These are phyloP conservation scores for Calonectria fujianensis DNA, from an alignment of 2,329 filamentous ascomycete species.

Conservation along the genomic window DNA sequence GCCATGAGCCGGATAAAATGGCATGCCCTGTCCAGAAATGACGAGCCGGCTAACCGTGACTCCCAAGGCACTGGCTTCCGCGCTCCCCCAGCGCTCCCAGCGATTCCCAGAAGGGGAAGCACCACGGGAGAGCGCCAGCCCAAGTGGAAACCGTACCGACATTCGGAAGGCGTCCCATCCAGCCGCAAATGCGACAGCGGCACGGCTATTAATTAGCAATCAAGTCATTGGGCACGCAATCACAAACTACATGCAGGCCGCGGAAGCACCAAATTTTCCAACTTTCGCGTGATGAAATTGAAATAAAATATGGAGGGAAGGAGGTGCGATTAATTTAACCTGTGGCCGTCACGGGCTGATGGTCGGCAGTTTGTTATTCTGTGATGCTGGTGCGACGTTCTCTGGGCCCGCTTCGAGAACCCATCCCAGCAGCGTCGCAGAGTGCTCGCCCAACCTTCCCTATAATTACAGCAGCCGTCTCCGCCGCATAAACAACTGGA, in stretches of 20 bases:
- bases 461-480: constrained; percentile 28
- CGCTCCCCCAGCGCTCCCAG: neutral
- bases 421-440: constrained; percentile 28
- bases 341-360: constrained; percentile 11
- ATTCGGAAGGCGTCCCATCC: neutral
- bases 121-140: constrained; percentile 24
- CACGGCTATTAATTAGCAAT: constrained; percentile 23
- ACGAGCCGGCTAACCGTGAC: constrained; percentile 9
- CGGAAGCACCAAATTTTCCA: neutral
- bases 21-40: constrained; percentile 7
- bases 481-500: constrained; percentile 26
- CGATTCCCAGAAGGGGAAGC: constrained; percentile 22
- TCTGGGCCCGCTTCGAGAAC: constrained; percentile 14
- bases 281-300: constrained; percentile 8
- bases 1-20: constrained; percentile 19
- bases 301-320: neutral
- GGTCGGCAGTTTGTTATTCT: constrained; percentile 30
- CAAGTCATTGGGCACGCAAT: constrained; percentile 18
- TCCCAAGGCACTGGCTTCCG: neutral
- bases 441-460: neutral
- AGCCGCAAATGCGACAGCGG: constrained; percentile 16
- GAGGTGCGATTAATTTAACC: constrained; percentile 2
- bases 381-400: constrained; percentile 36
- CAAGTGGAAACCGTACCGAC: constrained; percentile 4
- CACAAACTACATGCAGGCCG: neutral